These are phyloP conservation scores for Agaricus blazei DNA, from an alignment of 768 basidiomycete genomes.

Conservation along the genomic window DNA sequence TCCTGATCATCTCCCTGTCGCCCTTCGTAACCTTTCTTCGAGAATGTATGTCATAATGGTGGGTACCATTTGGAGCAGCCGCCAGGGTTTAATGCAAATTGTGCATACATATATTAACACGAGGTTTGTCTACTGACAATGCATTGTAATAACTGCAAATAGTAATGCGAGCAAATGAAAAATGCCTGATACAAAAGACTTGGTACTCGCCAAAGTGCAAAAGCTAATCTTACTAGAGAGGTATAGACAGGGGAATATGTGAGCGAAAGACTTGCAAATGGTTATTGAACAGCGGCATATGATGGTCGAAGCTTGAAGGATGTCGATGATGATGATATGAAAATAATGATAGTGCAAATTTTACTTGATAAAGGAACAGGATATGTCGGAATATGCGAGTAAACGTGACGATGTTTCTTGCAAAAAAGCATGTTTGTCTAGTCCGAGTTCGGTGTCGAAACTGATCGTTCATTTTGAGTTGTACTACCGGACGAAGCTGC, in stretches of 20 bases:
- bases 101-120: not conserved
- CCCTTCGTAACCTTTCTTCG: too few species aligned
- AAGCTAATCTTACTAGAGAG: not conserved
- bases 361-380: slow-evolving; percentile 8
- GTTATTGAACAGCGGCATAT: slow-evolving; percentile 6
- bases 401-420: not conserved
- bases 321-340: slow-evolving; percentile 6
- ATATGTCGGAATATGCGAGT: slow-evolving; percentile 7
- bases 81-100: not conserved
- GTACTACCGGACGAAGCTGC: not conserved
- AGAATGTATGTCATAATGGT: not conserved
- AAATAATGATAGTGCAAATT: slow-evolving; percentile 9
- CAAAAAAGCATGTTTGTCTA: slow-evolving; percentile 6
- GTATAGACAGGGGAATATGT: not conserved
- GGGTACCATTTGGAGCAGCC: not conserved
- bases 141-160: slow-evolving; percentile 6
- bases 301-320: not conserved
- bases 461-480: not conserved
- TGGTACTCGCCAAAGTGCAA: not conserved
- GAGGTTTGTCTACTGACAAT: slow-evolving; percentile 3
- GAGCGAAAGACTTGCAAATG: slow-evolving; percentile 4
- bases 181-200: not conserved
- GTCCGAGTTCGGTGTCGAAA: not conserved
- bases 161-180: slow-evolving; percentile 5
- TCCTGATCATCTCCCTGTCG: too few species aligned